Evolutionary conservation across 495 filamentous ascomycete species (phyloP).

Genomic region (Hypomontagnella submonticulosa): DNA sequence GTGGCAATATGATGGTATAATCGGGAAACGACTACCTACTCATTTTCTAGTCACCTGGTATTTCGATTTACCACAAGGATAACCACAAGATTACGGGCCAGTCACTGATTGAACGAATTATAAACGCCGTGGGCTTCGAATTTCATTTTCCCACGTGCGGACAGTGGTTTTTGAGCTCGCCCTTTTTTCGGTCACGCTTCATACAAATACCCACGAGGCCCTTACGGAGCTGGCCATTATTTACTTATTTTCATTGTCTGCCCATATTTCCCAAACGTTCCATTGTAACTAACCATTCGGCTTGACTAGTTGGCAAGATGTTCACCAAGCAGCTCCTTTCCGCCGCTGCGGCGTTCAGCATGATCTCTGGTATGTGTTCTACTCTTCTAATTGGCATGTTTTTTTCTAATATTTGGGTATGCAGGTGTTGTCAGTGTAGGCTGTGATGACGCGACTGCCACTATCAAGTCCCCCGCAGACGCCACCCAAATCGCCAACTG

Average conservation of each 20-base stretch:
- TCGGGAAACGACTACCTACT: too few species aligned
- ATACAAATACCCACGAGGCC: too few species aligned
- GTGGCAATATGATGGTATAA: too few species aligned
- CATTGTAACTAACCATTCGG: constrained; percentile 16
- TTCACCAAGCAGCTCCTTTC: constrained; percentile 77
- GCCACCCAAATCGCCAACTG: constrained; percentile 74
- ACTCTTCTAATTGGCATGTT: not conserved
- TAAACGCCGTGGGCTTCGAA: too few species aligned
- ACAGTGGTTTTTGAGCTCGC: too few species aligned
- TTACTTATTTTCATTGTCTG: constrained; percentile 7
- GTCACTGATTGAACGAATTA: too few species aligned
- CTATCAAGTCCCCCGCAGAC: constrained; percentile 76
- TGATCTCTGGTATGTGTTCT: constrained; percentile 66
- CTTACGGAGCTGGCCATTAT: not conserved
- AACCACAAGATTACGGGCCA: too few species aligned
- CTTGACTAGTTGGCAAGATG: constrained; percentile 68
- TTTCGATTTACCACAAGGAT: too few species aligned
- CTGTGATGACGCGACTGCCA: constrained; percentile 60
- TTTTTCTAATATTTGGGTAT: not conserved
- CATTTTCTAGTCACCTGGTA: too few species aligned
- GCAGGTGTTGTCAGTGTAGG: constrained; percentile 49
- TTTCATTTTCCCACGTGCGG: too few species aligned
- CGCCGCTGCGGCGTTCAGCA: constrained; percentile 74
- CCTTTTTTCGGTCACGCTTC: too few species aligned
- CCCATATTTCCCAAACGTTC: constrained; percentile 4